phyloP scores from a whole-genome alignment of 2,329 filamentous ascomycete genomes.

The Podosphaera fusca region DNA sequence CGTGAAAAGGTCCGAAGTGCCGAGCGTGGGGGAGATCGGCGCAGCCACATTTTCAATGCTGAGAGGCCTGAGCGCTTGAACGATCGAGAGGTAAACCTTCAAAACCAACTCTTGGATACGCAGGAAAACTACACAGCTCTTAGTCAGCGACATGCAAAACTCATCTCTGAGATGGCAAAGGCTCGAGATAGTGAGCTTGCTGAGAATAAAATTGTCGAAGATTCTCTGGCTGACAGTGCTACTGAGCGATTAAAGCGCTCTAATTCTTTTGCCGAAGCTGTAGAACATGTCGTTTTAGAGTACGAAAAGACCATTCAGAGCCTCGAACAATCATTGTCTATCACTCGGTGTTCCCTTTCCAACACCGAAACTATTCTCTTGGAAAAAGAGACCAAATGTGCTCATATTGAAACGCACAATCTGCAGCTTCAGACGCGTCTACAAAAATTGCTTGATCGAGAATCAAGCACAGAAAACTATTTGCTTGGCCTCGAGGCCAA shows the following conservation, averaged over 20 bases:
- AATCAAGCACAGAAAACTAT: slow-evolving; percentile 78
- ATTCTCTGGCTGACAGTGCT: slow-evolving; percentile 50
- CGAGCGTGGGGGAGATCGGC: slow-evolving; percentile 36
- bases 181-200: slow-evolving; percentile 47
- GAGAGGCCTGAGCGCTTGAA: slow-evolving; percentile 59
- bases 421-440: slow-evolving; percentile 69
- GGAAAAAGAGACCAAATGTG: slow-evolving; percentile 83
- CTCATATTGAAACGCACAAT: slow-evolving; percentile 82
- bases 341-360: slow-evolving; percentile 62
- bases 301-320: slow-evolving; percentile 97
- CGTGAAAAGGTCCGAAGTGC: slow-evolving; percentile 78
- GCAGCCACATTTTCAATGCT: slow-evolving; percentile 30
- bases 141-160: slow-evolving; percentile 78
- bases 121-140: slow-evolving; percentile 90
- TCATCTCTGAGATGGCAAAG: slow-evolving; percentile 82
- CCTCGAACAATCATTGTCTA: slow-evolving; percentile 75
- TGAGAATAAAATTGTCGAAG: slow-evolving; percentile 33
- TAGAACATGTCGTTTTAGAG: slow-evolving; percentile 87
- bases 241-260: slow-evolving; percentile 81
- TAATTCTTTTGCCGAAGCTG: slow-evolving; percentile 84
- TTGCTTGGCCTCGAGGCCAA: slow-evolving; percentile 78
- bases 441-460: slow-evolving; percentile 82
- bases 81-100: slow-evolving; percentile 70
- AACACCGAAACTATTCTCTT: slow-evolving; percentile 67
- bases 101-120: slow-evolving; percentile 76